Conservation (phyloP, 208 protist genomes). For the Phytomonas serpens region DNA sequence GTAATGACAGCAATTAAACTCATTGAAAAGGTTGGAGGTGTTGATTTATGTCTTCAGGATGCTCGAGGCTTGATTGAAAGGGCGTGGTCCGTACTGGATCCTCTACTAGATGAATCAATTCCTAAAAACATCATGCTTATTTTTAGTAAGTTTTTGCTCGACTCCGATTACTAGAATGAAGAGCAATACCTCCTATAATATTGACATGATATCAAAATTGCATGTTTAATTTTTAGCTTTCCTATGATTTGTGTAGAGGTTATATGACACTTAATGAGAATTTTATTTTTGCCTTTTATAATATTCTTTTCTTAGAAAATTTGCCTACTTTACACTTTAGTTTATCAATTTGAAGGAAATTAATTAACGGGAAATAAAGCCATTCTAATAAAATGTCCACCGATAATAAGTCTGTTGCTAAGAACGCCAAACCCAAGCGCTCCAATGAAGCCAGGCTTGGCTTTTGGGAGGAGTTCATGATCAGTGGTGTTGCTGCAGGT, state of each 20-base stretch:
- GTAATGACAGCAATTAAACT: constrained; percentile 22
- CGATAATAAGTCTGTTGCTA: constrained; percentile 13
- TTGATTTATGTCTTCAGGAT: constrained; percentile 26
- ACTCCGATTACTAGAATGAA: constrained; percentile 18
- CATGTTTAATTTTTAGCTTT: constrained; percentile 9
- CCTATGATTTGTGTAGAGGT: not conserved
- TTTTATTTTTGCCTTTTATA: not conserved
- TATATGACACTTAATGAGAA: not conserved
- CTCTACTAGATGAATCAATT: constrained; percentile 29
- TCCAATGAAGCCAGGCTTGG: constrained; percentile 34
- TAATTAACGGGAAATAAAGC: constrained; percentile 6
- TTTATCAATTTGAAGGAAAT: not conserved
- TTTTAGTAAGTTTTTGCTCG: constrained; percentile 32
- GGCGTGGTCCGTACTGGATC: constrained; percentile 33
- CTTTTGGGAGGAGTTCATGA: constrained; percentile 77
- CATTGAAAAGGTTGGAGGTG: constrained; percentile 19
- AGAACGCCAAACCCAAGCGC: constrained; percentile 18
- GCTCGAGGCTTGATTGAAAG: constrained; percentile 22
- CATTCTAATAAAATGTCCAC: constrained; percentile 6
- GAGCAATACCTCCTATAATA: not conserved
- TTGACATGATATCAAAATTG: not conserved
- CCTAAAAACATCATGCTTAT: constrained; percentile 44
- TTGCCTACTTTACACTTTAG: not conserved
- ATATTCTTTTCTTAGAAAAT: constrained; percentile 5
- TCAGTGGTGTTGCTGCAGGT: constrained; percentile 67